Conservation (phyloP, 2,329 filamentous ascomycete species). For the Paraconiothyrium sp. region DNA sequence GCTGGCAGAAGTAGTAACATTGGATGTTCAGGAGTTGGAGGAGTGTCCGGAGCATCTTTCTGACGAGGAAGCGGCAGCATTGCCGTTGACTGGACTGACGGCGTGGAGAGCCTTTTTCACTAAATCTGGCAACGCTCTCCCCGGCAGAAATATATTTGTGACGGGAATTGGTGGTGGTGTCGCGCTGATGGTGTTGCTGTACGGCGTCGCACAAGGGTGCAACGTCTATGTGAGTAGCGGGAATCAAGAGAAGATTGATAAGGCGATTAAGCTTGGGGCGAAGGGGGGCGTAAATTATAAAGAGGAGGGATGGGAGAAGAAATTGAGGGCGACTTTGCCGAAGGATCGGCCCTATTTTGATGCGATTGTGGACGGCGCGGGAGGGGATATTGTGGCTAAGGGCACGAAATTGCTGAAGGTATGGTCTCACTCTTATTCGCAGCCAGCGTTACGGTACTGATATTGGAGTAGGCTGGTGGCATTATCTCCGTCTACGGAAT, state of each 20-base stretch:
- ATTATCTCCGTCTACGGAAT: constrained; percentile 91
- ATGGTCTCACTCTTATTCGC: constrained; percentile 2
- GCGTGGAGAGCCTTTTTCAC: constrained; percentile 86
- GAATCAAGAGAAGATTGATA: constrained; percentile 76
- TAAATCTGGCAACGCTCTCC: constrained; percentile 73
- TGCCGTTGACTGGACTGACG: constrained; percentile 87
- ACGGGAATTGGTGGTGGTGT: constrained; percentile 96
- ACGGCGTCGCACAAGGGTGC: constrained; percentile 76
- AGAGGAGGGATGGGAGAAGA: constrained; percentile 81
- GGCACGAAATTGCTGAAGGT: constrained; percentile 74
- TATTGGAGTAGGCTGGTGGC: constrained; percentile 69
- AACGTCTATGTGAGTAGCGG: constrained; percentile 85
- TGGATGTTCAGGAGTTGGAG: constrained; percentile 79
- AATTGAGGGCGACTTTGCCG: constrained; percentile 70
- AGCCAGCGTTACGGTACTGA: neutral
- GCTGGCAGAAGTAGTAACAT: constrained; percentile 75
- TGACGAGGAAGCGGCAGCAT: constrained; percentile 78
- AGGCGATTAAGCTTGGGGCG: constrained; percentile 77
- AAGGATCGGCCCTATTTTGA: constrained; percentile 75
- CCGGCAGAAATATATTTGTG: constrained; percentile 79
- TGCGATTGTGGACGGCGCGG: constrained; percentile 89
- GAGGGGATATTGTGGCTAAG: constrained; percentile 81
- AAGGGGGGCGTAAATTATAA: constrained; percentile 85
- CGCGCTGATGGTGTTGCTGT: constrained; percentile 81
- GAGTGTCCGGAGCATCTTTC: constrained; percentile 76